Evolutionary conservation across 306 rosid species (phyloP).

Genomic region (Ochetophila trinervis): DNA sequence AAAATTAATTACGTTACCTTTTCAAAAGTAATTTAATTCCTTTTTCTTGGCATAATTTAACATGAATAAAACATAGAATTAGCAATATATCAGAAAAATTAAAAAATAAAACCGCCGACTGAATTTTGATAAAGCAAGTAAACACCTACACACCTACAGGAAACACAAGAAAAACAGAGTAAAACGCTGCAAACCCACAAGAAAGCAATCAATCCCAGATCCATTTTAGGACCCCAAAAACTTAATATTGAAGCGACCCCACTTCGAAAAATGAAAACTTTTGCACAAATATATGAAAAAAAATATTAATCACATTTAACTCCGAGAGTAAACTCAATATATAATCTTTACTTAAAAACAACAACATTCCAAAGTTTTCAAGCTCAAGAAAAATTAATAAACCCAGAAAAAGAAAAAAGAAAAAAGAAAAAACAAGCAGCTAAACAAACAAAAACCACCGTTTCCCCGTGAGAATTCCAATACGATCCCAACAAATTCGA

Average conservation of each 20-base stretch:
- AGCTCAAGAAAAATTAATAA: constrained; percentile 7
- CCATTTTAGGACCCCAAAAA: constrained; percentile 38
- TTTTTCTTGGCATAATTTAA: not conserved
- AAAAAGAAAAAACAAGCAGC: constrained; percentile 19
- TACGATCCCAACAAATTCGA: constrained; percentile 58
- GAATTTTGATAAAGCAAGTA: not conserved
- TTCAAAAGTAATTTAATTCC: not conserved
- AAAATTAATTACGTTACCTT: constrained; percentile 1
- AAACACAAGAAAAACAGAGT: constrained; percentile 11
- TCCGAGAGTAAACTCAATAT: constrained; percentile 16
- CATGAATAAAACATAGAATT: too few species aligned
- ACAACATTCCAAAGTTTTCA: constrained; percentile 15
- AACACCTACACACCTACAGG: not conserved
- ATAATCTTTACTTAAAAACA: constrained; percentile 29
- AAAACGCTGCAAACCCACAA: constrained; percentile 19
- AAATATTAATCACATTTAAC: constrained; percentile 41
- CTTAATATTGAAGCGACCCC: constrained; percentile 16
- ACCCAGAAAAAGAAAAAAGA: not conserved
- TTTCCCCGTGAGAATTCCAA: constrained; percentile 35
- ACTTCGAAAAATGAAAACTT: constrained; percentile 25
- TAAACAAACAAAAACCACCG: constrained; percentile 27
- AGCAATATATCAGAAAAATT: not conserved
- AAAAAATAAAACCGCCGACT: not conserved
- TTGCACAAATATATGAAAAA: constrained; percentile 35
- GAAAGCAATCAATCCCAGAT: constrained; percentile 44